These are phyloP conservation scores for Chamaenerion angustifolium DNA, from an alignment of 345 rosid genomes.

Conservation along the genomic window DNA sequence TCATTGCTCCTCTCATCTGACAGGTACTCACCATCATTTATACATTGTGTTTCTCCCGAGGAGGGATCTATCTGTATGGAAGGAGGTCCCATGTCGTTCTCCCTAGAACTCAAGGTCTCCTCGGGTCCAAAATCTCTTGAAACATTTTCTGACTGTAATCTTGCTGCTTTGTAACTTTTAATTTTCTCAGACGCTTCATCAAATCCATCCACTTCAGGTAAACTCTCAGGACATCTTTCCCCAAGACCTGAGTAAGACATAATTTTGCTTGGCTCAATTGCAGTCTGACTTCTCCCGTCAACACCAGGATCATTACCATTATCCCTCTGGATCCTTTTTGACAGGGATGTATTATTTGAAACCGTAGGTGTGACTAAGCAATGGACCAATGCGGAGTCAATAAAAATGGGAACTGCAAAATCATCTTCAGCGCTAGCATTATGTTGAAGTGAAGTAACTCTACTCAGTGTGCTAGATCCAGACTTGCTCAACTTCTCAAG, in stretches of 20 bases:
- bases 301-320: too few species aligned
- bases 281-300: too few species aligned
- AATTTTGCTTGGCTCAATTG: too few species aligned
- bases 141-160: conserved; percentile 10
- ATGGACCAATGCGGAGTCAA: conserved; percentile 25
- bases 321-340: conserved; percentile 8
- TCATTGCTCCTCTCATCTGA: conserved; percentile 31
- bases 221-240: too few species aligned
- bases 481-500: conserved; percentile 22
- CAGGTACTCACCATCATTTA: too few species aligned
- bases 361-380: conserved; percentile 10
- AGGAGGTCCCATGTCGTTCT: too few species aligned
- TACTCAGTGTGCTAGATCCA: conserved; percentile 20
- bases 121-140: conserved; percentile 9
- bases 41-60: conserved; percentile 16
- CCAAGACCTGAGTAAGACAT: too few species aligned
- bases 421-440: conserved; percentile 54
- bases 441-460: conserved; percentile 19
- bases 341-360: conserved; percentile 8
- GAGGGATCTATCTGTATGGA: conserved; percentile 11
- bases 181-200: too few species aligned
- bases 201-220: too few species aligned
- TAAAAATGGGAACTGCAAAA: conserved; percentile 56
- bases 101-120: too few species aligned
- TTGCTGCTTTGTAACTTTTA: too few species aligned